Conservation (phyloP, 164 flowering plant species). For the Stephania cephalantha region DNA sequence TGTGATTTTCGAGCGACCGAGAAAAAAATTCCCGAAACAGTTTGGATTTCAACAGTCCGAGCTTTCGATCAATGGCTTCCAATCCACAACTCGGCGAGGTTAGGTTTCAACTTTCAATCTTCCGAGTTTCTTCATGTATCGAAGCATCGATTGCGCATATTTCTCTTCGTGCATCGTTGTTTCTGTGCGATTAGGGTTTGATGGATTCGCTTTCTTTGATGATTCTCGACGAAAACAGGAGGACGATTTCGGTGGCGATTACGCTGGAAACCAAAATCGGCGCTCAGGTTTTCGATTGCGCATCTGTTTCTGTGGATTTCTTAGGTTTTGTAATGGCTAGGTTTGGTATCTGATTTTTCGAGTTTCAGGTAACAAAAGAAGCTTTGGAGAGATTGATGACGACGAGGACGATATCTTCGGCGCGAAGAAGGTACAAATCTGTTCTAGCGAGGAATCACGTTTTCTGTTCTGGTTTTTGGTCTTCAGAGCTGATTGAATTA, state of each 20-base stretch:
- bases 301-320: conserved; percentile 1
- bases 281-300: conserved; percentile 37
- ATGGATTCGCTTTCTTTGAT: not conserved
- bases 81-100: conserved; percentile 54
- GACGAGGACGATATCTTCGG: conserved; percentile 91
- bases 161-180: not conserved
- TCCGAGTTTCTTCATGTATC: not conserved
- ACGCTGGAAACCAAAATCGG: conserved; percentile 36
- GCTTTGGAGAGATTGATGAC: conserved; percentile 89
- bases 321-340: not conserved
- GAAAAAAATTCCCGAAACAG: not conserved
- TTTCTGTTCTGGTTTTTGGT: not conserved
- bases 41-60: conserved; percentile 11
- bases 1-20: not conserved
- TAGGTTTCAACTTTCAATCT: conserved; percentile 5
- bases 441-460: not conserved
- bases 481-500: not conserved
- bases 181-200: conserved; percentile 3
- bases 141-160: not conserved
- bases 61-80: conserved; percentile 32
- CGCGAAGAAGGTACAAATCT: conserved; percentile 54
- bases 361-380: conserved; percentile 66
- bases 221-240: conserved; percentile 33
- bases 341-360: not conserved
- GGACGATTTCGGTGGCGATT: conserved; percentile 87